These are phyloP conservation scores for Laetiporus sulphureus DNA, from an alignment of 1,284 basidiomycete genomes.

Conservation along the genomic window DNA sequence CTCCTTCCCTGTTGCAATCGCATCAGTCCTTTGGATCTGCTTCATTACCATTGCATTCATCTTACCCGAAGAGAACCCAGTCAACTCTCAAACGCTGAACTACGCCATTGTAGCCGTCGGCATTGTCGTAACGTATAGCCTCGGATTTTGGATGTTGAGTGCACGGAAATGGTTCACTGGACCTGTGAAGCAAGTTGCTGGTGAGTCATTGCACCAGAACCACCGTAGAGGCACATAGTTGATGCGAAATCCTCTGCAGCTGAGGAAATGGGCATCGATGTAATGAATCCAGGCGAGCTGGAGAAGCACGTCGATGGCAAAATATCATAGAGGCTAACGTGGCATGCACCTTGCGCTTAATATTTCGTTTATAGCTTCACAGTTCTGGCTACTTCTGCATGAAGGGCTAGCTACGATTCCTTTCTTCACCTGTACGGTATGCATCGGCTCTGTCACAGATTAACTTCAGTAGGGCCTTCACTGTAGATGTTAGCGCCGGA, in stretches of 20 bases:
- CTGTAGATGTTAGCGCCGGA: too few species aligned
- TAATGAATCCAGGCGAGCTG: conserved; percentile 34
- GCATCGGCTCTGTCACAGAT: too few species aligned
- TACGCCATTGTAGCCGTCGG: conserved; percentile 70
- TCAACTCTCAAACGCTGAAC: conserved; percentile 64
- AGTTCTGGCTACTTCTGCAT: too few species aligned
- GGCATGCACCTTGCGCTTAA: too few species aligned
- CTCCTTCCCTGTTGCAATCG: conserved; percentile 50
- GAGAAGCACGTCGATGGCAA: too few species aligned
- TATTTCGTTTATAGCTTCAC: too few species aligned
- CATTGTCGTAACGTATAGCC: conserved; percentile 54
- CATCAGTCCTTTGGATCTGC: conserved; percentile 49
- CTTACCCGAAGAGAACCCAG: conserved; percentile 61
- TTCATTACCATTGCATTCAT: conserved; percentile 65
- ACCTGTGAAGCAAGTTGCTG: conserved; percentile 56
- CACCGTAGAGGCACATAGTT: not conserved
- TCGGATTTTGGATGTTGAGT: conserved; percentile 61
- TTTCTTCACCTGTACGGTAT: too few species aligned
- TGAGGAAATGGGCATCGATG: conserved; percentile 42
- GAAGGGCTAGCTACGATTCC: too few species aligned
- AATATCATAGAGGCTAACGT: too few species aligned
- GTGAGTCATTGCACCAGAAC: conserved; percentile 27
- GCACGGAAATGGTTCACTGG: conserved; percentile 68
- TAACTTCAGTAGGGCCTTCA: too few species aligned
- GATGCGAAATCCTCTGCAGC: conserved; percentile 22